Evolutionary conservation across 441 rosid species (phyloP).

Genomic region (Pelargonium australe): DNA sequence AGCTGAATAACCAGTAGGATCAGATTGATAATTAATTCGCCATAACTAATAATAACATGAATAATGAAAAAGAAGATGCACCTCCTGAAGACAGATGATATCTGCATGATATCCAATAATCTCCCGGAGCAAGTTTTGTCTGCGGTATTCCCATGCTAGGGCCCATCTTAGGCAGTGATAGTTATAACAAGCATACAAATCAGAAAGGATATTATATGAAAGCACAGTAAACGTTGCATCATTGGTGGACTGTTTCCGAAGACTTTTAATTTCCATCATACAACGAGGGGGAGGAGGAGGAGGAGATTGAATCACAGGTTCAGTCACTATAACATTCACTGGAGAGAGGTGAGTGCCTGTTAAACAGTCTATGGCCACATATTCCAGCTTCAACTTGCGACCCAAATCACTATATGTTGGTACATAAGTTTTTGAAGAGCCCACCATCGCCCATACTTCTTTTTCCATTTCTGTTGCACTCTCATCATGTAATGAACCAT

Average conservation of each 20-base stretch:
- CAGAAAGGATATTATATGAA: conserved; percentile 46
- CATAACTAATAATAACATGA: conserved; percentile 19
- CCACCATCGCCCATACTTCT: conserved; percentile 38
- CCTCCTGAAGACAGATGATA: conserved; percentile 55
- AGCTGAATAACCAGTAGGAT: not conserved
- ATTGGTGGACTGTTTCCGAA: conserved; percentile 23
- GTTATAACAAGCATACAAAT: conserved; percentile 29
- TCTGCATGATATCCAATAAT: conserved; percentile 41
- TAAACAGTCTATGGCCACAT: conserved; percentile 33
- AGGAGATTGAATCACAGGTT: conserved; percentile 41
- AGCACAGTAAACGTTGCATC: conserved; percentile 39
- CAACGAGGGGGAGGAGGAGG: conserved; percentile 36
- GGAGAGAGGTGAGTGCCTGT: conserved; percentile 27
- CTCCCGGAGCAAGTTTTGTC: conserved; percentile 40
- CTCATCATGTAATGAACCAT: conserved; percentile 27
- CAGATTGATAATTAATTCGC: not conserved
- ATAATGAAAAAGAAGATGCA: conserved; percentile 13
- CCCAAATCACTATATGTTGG: conserved; percentile 40
- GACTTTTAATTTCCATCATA: conserved; percentile 31
- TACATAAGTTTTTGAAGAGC: conserved; percentile 40
- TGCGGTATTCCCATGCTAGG: conserved; percentile 46
- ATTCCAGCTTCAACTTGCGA: conserved; percentile 37
- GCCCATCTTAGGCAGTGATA: conserved; percentile 49
- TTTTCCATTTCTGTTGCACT: conserved; percentile 17
- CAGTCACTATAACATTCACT: conserved; percentile 22